Evolutionary conservation across 1,284 basidiomycete species (phyloP), one percentile per base, ranked within the genome.

Genomic region (Puccinia triticina): DNA sequence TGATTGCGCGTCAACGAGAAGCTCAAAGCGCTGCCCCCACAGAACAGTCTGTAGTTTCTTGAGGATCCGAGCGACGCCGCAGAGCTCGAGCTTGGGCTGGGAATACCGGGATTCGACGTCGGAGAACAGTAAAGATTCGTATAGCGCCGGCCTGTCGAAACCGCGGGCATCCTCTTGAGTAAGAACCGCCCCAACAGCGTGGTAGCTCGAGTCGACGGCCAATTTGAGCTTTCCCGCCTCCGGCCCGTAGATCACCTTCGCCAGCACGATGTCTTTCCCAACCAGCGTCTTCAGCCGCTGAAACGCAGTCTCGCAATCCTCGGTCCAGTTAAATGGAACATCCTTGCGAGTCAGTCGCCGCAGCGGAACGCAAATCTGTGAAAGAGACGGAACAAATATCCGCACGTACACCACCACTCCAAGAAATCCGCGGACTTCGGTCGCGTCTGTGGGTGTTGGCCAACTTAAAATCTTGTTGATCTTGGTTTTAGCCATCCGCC

Each of bases 41-140:
- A 43, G 40, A 12, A 43, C 40, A 7, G 40, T 43, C 12, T 43
- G 40, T 43, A 43, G 40, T 12, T 43, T 43, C 40, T 43, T 43
- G 12, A 71, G 26, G 4, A 71, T 71, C 34, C 48, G 23, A 43
- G 67, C 67, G 11, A 71, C 67, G n/a, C n/a, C n/a, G n/a, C 67
- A 71, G 14, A 71, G 48, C 26, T 71, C 67, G 32, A 71, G 48
- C 48, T 71, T 71, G 16, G 67, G 67, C 14, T 71, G 67, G 16
- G 67, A 71, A 23, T 71, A 71, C 12, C 40, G 4, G 4, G 40
- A 43, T 43, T 43, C 40, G 4, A 43, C 40, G 12, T 4, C 7
- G 4, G 40, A 43, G 40, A 43, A 43, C 40, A 43, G 7, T 7
- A 43, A 7, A 43, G 40, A 43, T 43, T 43, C 40, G 12, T 43